phyloP scores from a whole-genome alignment of 2,329 filamentous ascomycete species.

The Canariomyces notabilis region DNA sequence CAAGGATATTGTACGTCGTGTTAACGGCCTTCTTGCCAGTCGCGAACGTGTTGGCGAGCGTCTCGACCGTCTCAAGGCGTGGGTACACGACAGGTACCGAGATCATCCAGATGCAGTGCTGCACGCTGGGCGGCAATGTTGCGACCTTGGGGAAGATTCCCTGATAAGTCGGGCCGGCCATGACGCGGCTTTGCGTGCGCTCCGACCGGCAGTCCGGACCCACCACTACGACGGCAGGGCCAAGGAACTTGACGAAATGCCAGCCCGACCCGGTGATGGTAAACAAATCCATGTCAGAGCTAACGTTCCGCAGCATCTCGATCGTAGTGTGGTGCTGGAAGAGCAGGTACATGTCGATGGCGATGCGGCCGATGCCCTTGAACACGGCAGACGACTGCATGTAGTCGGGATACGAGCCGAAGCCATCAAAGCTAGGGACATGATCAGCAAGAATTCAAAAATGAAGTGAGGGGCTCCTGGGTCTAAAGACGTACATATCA shows the following conservation, averaged over 20 bases:
- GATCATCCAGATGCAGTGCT: conserved; percentile 96
- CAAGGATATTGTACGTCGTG: conserved; percentile 90
- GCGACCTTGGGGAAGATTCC: conserved; percentile 95
- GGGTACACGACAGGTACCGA: conserved; percentile 90
- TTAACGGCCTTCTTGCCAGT: conserved; percentile 97
- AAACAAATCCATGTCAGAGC: conserved; percentile 85
- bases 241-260: conserved; percentile 97
- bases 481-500: conserved; percentile 75
- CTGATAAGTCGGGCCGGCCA: conserved; percentile 95
- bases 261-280: conserved; percentile 95
- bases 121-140: conserved; percentile 81
- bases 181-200: conserved; percentile 81
- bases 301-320: conserved; percentile 85
- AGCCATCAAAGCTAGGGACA: conserved; percentile 76
- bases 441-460: conserved; percentile 10
- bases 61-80: conserved; percentile 84
- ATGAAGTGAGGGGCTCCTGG: neutral
- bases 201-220: conserved; percentile 91
- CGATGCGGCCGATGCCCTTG: conserved; percentile 94
- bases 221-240: conserved; percentile 82
- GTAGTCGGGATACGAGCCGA: conserved; percentile 93
- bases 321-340: conserved; percentile 98
- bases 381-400: conserved; percentile 98
- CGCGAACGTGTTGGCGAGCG: conserved; percentile 82
- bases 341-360: conserved; percentile 94